Evolutionary conservation across 2,329 filamentous ascomycete genomes (phyloP), one percentile per base, ranked within the genome.

Genomic region (Ophiostoma tasmaniense): DNA sequence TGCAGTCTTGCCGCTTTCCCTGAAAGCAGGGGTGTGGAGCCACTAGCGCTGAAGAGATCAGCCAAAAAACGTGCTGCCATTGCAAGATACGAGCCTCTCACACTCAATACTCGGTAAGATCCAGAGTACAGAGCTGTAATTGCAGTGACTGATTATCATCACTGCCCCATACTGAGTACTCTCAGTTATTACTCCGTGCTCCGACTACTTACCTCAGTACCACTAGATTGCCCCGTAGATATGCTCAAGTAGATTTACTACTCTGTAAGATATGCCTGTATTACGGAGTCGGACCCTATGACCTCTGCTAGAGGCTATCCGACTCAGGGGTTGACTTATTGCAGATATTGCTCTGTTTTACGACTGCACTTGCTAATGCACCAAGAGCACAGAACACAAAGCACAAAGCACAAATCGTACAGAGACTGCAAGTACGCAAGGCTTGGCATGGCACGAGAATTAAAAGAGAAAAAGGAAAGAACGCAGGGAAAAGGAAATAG

Each of bases 11-110:
- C 42, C 61, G 14, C 22, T 61, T 17, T 61, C 5, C 55, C 17
- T 28, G 25, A 61, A 61, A 45, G 42, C 25, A 61, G 55, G 10
- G 25, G 22, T 61, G 55, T 61, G 55, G 55, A 61, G 55, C 20
- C 28, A 6, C 55, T 33, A 61, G 22, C 55, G 55, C 55, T 64
- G 61, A 39, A 37, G 61, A 64, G 61, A 64, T 64, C 61, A 37
- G 61, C 61, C 61, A 64, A 37, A 64, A 35, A 64, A 62, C 61
- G 61, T 64, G 61, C 61, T 37, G 33, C 37, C 13, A 37, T 37
- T 37, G 35, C 35, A 42, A n/a, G n/a, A n/a, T 42, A 42, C 39
- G 39, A 42, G 39, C 35, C 7, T 6, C 35, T 37, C n/a, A n/a
- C n/a, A n/a, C n/a, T n/a, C n/a, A n/a, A n/a, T n/a, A n/a, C n/a